Conservation (phyloP, 2,329 filamentous ascomycete species). For the Fusarium incarnatum region DNA sequence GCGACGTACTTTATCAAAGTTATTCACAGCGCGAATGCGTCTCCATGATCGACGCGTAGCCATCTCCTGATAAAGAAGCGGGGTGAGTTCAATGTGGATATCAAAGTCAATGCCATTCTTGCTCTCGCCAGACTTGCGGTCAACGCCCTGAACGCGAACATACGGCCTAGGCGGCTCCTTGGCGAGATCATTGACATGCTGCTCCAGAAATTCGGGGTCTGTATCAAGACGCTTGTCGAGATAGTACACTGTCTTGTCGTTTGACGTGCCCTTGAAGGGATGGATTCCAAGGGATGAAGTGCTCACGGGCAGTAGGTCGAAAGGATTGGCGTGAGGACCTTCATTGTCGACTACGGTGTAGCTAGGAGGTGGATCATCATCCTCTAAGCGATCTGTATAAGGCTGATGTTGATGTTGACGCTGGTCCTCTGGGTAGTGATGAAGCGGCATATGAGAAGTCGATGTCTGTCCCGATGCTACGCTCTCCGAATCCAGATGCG, state of each 20-base stretch:
- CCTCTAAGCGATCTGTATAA: constrained; percentile 28
- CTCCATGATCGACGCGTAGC: constrained; percentile 55
- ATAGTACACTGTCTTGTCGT: constrained; percentile 55
- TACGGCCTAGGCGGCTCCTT: constrained; percentile 64
- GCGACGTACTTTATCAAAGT: constrained; percentile 71
- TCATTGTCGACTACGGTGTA: constrained; percentile 40
- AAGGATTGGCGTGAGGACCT: constrained; percentile 24
- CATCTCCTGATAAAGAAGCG: constrained; percentile 64
- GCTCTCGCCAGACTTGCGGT: constrained; percentile 58
- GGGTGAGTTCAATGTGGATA: constrained; percentile 68
- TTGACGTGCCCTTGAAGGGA: constrained; percentile 48
- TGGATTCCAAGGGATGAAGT: constrained; percentile 40
- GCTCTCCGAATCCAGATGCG: constrained; percentile 26
- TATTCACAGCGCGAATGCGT: constrained; percentile 63
- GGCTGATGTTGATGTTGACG: constrained; percentile 9
- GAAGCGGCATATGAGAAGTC: constrained; percentile 34
- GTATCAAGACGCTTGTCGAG: constrained; percentile 59
- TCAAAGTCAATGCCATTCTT: constrained; percentile 68
- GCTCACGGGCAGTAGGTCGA: constrained; percentile 26
- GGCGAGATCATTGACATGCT: constrained; percentile 59
- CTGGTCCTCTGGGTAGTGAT: constrained; percentile 38
- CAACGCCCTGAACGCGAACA: constrained; percentile 65
- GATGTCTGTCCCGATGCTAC: constrained; percentile 30
- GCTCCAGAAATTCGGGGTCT: constrained; percentile 57
- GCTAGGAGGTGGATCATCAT: constrained; percentile 34